phyloP scores from a whole-genome alignment of 2,329 filamentous ascomycete genomes.

The Xylariaceae sp. region DNA sequence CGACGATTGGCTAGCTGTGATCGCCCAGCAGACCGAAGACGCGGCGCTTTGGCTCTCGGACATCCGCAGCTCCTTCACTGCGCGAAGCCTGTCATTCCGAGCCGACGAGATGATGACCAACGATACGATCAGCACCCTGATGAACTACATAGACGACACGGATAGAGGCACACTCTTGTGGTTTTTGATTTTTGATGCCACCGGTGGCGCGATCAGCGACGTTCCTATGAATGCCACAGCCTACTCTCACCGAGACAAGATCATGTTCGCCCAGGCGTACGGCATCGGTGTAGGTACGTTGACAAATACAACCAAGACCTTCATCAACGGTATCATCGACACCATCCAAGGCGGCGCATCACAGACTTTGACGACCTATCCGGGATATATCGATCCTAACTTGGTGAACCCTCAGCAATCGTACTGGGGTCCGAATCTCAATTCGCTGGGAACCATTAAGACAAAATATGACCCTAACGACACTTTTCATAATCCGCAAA shows the following conservation, averaged over 20 bases:
- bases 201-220: conserved; percentile 57
- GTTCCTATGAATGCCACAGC: conserved; percentile 51
- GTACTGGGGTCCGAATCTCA: conserved; percentile 54
- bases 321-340: conserved; percentile 48
- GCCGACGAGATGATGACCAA: conserved; percentile 43
- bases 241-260: conserved; percentile 59
- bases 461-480: conserved; percentile 46
- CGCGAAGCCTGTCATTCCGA: conserved; percentile 53
- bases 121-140: conserved; percentile 42
- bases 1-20: conserved; percentile 59
- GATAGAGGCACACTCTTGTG: conserved; percentile 50
- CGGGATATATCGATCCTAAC: conserved; percentile 57
- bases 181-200: conserved; percentile 60
- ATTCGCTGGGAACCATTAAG: conserved; percentile 45
- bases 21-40: conserved; percentile 48
- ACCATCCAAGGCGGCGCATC: conserved; percentile 34
- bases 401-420: conserved; percentile 42
- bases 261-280: conserved; percentile 62
- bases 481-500: conserved; percentile 57
- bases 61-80: conserved; percentile 47
- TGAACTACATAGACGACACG: conserved; percentile 47
- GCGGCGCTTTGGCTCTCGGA: conserved; percentile 44
- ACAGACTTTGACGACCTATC: conserved; percentile 48
- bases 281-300: conserved; percentile 46
- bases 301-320: conserved; percentile 40